phyloP scores from a whole-genome alignment of 1,139 yeast genomes.

The Yamadazyma friedrichii region DNA sequence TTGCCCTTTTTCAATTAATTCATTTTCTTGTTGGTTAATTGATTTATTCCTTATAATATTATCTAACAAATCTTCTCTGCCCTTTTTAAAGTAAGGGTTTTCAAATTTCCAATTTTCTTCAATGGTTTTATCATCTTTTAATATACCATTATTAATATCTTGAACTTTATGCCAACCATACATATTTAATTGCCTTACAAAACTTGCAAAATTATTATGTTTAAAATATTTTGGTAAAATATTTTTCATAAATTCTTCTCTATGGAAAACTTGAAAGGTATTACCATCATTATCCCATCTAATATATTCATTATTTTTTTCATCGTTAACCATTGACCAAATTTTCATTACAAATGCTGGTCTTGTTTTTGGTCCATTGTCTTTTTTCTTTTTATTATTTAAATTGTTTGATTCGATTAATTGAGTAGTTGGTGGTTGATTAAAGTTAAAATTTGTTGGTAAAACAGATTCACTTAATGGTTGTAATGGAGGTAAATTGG shows the following conservation, averaged over 20 bases:
- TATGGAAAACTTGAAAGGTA: constrained; percentile 77
- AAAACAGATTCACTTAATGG: constrained; percentile 38
- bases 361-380: constrained; percentile 42
- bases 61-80: constrained; percentile 69
- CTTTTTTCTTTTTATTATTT: constrained; percentile 21
- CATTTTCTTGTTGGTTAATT: constrained; percentile 40
- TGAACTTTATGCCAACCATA: constrained; percentile 98
- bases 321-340: constrained; percentile 94
- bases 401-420: background rate
- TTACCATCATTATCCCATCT: constrained; percentile 86
- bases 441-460: constrained; percentile 17
- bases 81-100: constrained; percentile 74
- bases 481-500: constrained; percentile 30
- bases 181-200: constrained; percentile 94
- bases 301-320: constrained; percentile 63
- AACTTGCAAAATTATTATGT: constrained; percentile 90
- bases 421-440: constrained; percentile 1
- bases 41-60: constrained; percentile 57
- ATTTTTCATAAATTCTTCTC: constrained; percentile 82
- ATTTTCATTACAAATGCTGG: constrained; percentile 91
- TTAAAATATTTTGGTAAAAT: constrained; percentile 89
- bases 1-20: constrained; percentile 27
- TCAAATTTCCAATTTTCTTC: constrained; percentile 70
- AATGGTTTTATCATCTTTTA: constrained; percentile 52
- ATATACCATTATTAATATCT: constrained; percentile 67